Evolutionary conservation across 2,329 filamentous ascomycete species (phyloP).

Genomic region (Juglanconis sp.): DNA sequence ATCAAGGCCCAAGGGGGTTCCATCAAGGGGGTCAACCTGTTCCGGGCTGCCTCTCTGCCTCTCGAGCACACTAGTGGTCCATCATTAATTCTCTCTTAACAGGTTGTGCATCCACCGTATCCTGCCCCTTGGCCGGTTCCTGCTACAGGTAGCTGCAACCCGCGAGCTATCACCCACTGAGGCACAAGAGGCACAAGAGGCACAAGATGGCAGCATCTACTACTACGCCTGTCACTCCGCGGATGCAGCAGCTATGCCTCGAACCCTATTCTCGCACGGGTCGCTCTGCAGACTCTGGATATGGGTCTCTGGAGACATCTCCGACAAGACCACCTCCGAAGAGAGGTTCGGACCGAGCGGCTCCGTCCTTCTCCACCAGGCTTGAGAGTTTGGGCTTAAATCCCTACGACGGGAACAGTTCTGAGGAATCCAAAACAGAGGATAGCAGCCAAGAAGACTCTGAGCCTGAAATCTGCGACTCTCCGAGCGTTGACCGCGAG

Average conservation of each 20-base stretch:
- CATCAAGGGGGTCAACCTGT: not conserved
- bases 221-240: not conserved
- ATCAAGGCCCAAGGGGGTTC: not conserved
- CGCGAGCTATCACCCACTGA: too few species aligned
- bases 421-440: slow-evolving; percentile 7
- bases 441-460: not conserved
- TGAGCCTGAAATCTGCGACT: not conserved
- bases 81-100: not conserved
- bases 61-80: not conserved
- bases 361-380: slow-evolving; percentile 1
- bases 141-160: too few species aligned
- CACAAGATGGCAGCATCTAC: slow-evolving; percentile 3
- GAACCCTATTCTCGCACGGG: slow-evolving; percentile 1
- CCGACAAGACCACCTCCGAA: not conserved
- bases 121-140: too few species aligned
- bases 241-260: slow-evolving; percentile 3
- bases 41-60: not conserved
- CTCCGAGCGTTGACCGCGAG: not conserved
- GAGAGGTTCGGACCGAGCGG: not conserved
- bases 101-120: too few species aligned
- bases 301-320: slow-evolving; percentile 16
- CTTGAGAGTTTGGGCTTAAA: not conserved
- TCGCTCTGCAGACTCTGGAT: slow-evolving; percentile 18
- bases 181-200: not conserved
- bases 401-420: slow-evolving; percentile 17